Base-by-base conservation (phyloP, 2,329 filamentous ascomycete species). In the Neurospora crassa region DNA sequence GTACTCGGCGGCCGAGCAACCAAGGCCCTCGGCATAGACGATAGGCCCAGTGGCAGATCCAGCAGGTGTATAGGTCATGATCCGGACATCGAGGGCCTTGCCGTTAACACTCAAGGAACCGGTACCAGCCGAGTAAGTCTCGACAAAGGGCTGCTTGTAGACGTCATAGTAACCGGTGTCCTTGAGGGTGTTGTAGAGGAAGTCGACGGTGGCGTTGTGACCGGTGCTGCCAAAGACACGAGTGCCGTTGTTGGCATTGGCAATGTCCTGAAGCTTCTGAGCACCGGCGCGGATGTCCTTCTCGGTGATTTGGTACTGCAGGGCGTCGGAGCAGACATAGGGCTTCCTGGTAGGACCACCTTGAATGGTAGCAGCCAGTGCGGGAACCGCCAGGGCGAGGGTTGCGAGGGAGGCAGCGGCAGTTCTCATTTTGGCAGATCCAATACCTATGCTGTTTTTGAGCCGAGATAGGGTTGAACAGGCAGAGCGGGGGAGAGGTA, bases 1-100 rank as follows among this genome's bases (percentile, higher is more conserved):
- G 78, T 82, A 91, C 77, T 90, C 87, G 14, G 79, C 78, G 12
- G 80, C 79, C 5, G 78, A 77, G 77, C 89, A 90, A 63, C 88
- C 88, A 3, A 88, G 77, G 77, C 86, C 85, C 34, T 80, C 78
- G 18, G 86, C 84, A 34, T 79, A 76, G 63, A 87, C 80, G 14
- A 89, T 75, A 1, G 82, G 78, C 10, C 78, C 80, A 45, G 75
- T 78, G n/a, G 80, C 79, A 16, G 79, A 76, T 37, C 82, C 86
- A 47, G 82, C 81, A 3, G 88, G 85, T 16, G 84, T 85, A 76
- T 88, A 89, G n/a, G 81, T 82, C 78, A 84, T 78, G 74, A 79
- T 78, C 40, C 73, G 41, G 11, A 76, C 75, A 1, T 74, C 73
- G 53, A 81, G 71, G 2, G 73, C 72, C 14, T 73, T 74, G 43